phyloP scores from a whole-genome alignment of 2,329 filamentous ascomycete genomes.

The Didymella pinodella region DNA sequence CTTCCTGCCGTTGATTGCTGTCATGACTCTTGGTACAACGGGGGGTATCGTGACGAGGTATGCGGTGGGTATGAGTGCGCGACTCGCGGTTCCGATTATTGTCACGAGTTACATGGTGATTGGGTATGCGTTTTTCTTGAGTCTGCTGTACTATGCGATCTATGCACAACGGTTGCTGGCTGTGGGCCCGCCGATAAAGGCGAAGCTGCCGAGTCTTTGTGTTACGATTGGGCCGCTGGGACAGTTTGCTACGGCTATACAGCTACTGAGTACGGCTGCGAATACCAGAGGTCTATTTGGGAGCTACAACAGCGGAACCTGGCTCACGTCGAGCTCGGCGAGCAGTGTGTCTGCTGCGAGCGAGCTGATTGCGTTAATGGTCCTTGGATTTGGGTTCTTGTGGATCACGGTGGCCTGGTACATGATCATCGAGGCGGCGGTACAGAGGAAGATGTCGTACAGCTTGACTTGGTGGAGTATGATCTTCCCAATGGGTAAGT shows the following conservation, averaged over 20 bases:
- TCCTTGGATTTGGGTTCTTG: conserved; percentile 26
- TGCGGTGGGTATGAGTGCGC: conserved; percentile 20
- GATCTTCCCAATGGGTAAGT: conserved; percentile 32
- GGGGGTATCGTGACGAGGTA: conserved; percentile 27
- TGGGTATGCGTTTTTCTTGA: conserved; percentile 27
- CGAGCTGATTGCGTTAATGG: conserved; percentile 22
- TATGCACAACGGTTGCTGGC: conserved; percentile 27
- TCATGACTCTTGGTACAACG: conserved; percentile 30
- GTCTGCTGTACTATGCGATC: conserved; percentile 28
- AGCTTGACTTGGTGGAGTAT: conserved; percentile 30
- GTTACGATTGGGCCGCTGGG: conserved; percentile 28
- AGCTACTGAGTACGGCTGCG: conserved; percentile 26
- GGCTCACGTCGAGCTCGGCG: conserved; percentile 23
- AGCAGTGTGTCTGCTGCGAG: conserved; percentile 22
- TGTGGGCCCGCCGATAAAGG: conserved; percentile 23
- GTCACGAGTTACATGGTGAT: conserved; percentile 29
- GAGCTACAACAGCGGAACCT: conserved; percentile 23
- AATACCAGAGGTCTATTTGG: conserved; percentile 23
- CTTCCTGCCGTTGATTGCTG: conserved; percentile 27
- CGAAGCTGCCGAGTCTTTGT: conserved; percentile 22
- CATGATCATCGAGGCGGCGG: conserved; percentile 21
- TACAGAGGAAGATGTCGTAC: conserved; percentile 25
- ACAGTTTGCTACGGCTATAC: conserved; percentile 31
- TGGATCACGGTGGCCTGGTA: conserved; percentile 29
- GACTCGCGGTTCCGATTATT: conserved; percentile 29